phyloP scores from a whole-genome alignment of 108 stramenopile species.

The Cyclotella atomus region DNA sequence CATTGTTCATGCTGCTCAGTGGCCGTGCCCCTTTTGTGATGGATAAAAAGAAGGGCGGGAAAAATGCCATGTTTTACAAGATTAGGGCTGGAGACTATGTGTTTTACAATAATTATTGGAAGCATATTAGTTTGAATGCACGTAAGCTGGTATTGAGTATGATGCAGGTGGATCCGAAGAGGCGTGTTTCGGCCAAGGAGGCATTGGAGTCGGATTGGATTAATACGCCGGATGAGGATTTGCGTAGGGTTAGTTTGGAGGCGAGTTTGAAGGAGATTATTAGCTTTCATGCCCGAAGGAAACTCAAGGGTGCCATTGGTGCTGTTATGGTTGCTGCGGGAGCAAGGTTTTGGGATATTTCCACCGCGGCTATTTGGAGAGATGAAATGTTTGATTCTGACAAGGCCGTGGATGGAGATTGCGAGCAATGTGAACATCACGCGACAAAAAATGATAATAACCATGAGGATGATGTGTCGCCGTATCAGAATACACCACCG shows the following conservation, averaged over 20 bases:
- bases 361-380: constrained; percentile 44
- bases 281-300: constrained; percentile 74
- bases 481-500: background rate
- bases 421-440: background rate
- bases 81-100: constrained; percentile 77
- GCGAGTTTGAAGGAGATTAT: constrained; percentile 64
- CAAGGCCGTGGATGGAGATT: constrained; percentile 10
- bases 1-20: constrained; percentile 87
- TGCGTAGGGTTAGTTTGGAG: constrained; percentile 58
- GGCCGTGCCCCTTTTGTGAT: constrained; percentile 61
- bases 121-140: constrained; percentile 67
- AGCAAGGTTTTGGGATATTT: constrained; percentile 55
- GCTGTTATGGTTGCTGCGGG: constrained; percentile 42
- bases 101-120: constrained; percentile 81
- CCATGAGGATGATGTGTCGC: constrained; percentile 2
- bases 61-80: constrained; percentile 76
- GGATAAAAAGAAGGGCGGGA: constrained; percentile 52
- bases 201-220: constrained; percentile 80
- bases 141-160: constrained; percentile 80
- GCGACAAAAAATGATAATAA: background rate
- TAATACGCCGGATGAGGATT: constrained; percentile 36
- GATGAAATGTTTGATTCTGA: constrained; percentile 42
- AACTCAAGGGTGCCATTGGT: constrained; percentile 68
- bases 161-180: constrained; percentile 73
- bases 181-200: constrained; percentile 61